Base-by-base conservation (phyloP, 2,329 filamentous ascomycete species). In the Penicillium capsulatum region DNA sequence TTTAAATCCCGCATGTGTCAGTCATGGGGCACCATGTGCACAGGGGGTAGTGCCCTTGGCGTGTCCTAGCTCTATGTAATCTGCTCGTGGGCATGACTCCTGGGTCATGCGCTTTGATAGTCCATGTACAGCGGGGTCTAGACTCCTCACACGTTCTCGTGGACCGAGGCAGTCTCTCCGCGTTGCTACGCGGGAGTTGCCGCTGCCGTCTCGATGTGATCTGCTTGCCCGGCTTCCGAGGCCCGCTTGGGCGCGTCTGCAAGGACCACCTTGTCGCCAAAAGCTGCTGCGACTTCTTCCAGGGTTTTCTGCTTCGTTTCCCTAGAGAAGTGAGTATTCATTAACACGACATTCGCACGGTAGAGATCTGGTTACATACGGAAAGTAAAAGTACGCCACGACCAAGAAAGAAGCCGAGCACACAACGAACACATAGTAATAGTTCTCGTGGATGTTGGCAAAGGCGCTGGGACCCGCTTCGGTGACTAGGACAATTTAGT, bases 371-470 rank as follows among this genome's bases (percentile, higher is more conserved):
- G 4, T 9, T 16, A 61, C 67, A 52, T 57, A 72, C 59, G 75
- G 75, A 58, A 77, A 79, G 53, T 71, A 78, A 35, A 77, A 66
- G 53, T 74, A 79, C 0, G 71, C 74, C 16, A 77, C 46, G 2
- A 67, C 57, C 0, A 77, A 52, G 59, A 77, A 79, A 59, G 77
- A 70, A 1, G 61, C 17, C 2, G 71, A 71, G 48, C 75, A 79
- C 4, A 50, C 70, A 2, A 78, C 74, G 44, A 79, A 79, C 13
- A 79, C 75, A 44, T 79, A 79, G 55, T 79, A 79, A 55, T 79
- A 80, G 47, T 78, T 79, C 48, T 79, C 70, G n/a, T 66, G 54
- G 37, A 80, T 79, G 30, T 68, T 76, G 10, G 72, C 72, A 48
- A 79, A 78, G 0, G 76, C 75, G 36, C 66, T 75, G 0, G 75